These are phyloP conservation scores for Tulasnella sp. DNA, from an alignment of 768 basidiomycete species.

Conservation along the genomic window DNA sequence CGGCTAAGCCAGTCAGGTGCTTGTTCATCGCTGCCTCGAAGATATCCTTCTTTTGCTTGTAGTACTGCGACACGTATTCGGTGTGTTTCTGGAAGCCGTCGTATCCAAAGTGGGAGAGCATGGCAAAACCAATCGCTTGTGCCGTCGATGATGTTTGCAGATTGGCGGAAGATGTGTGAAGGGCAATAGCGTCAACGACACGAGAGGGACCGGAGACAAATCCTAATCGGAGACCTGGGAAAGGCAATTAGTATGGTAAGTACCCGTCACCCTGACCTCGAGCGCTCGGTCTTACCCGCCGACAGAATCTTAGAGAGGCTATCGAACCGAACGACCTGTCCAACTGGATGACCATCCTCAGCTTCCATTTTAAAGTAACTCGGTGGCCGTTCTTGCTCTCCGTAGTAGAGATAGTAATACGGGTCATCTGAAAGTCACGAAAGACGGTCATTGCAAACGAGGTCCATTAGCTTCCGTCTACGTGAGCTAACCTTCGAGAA, in stretches of 20 bases:
- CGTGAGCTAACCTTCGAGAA: constrained; percentile 59
- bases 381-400: constrained; percentile 45
- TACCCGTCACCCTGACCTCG: background rate
- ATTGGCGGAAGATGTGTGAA: constrained; percentile 44
- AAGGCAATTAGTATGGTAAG: background rate
- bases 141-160: constrained; percentile 54
- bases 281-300: constrained; percentile 27
- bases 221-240: constrained; percentile 54
- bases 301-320: constrained; percentile 77
- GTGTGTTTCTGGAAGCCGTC: constrained; percentile 63
- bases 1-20: constrained; percentile 62
- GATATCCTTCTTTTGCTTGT: constrained; percentile 56
- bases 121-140: constrained; percentile 46
- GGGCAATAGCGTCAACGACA: background rate
- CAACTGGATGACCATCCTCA: constrained; percentile 33
- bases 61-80: constrained; percentile 56
- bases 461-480: background rate
- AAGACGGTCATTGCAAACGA: background rate
- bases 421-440: constrained; percentile 52
- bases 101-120: constrained; percentile 63
- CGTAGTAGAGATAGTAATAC: constrained; percentile 57
- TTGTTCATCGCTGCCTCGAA: constrained; percentile 67
- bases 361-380: constrained; percentile 77
- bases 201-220: constrained; percentile 64
- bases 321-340: constrained; percentile 80